Base-by-base conservation (phyloP, 2,329 filamentous ascomycete species). In the Penicillium sp. region DNA sequence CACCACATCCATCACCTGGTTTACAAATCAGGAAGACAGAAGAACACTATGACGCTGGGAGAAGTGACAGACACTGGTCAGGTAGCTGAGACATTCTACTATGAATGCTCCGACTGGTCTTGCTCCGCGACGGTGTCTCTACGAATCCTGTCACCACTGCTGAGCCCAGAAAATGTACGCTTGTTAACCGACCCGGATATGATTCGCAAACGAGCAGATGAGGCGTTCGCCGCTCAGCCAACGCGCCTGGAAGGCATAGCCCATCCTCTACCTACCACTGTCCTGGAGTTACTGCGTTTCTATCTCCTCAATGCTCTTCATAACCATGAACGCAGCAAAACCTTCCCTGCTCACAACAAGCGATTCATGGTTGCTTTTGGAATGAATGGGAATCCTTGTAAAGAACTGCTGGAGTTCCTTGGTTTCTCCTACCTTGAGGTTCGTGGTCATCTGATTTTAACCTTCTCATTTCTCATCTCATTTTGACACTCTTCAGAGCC, bases 311-410 rank as follows among this genome's bases (percentile, higher is more conserved):
- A 86, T 62, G 71, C 78, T 7, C 61, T 80, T 40, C 69, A 72
- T 30, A 66, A 74, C 14, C 60, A 63, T 5, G 69, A 73, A 32
- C 71, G 70, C 21, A 75, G 72, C 51, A 73, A 74, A 48, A 62
- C 69, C 30, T 81, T 86, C 50, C 75, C 76, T 4, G 67, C 74
- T 6, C 62, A 74, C 11, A 86, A 86, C 55, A 81, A 82, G 57
- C 76, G 77, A 41, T 86, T 84, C 50, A 69, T 79, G 52, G 71
- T 79, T 45, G 76, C 76, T 2, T 83, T 85, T 58, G 81, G 79
- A 7, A 65, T 74, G 28, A 79, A 83, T 29, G 70, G 70, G 23
- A 51, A 40, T 26, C 60, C 68, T 33, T 86, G 81, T 57, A 70
- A 73, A 48, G 67, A 71, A 8, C 58, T 86, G 18, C 65, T 86